Evolutionary conservation across 75 land plant genomes (phyloP).

Genomic region (Pinus albicaulis): DNA sequence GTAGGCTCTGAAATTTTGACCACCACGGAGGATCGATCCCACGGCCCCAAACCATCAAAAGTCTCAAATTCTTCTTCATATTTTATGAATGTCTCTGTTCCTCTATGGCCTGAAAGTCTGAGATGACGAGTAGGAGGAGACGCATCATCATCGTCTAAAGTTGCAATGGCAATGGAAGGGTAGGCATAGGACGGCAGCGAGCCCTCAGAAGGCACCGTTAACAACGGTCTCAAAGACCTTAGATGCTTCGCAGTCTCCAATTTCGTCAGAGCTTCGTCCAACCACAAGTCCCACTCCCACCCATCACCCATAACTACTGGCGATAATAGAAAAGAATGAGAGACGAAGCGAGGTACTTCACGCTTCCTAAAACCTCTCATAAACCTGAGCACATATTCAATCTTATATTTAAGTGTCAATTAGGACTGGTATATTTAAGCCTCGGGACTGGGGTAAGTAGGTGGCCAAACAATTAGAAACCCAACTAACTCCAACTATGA

Average conservation of each 20-base stretch:
- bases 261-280: conserved; percentile 54
- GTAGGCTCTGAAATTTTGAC: conserved; percentile 51
- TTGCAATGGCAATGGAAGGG: background rate
- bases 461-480: too few species aligned
- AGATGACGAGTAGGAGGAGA: too few species aligned
- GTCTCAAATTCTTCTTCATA: conserved; percentile 17
- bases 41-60: conserved; percentile 47
- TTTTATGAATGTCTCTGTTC: too few species aligned
- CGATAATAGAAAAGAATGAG: too few species aligned
- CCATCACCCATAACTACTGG: too few species aligned
- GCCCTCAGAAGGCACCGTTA: background rate
- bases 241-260: conserved; percentile 39
- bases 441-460: too few species aligned
- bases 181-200: background rate
- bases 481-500: too few species aligned
- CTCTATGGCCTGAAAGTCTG: background rate
- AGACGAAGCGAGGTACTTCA: too few species aligned
- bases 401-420: too few species aligned
- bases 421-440: too few species aligned
- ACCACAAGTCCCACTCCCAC: conserved; percentile 67
- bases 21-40: conserved; percentile 80
- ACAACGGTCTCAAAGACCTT: conserved; percentile 75
- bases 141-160: background rate
- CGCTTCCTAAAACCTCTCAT: too few species aligned
- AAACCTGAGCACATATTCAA: too few species aligned